A percentile compares a stretch with the other conserved stretches of the same genome.
phyloP scores from a whole-genome alignment of 495 filamentous ascomycete genomes.

The Pyronema omphalodes region DNA sequence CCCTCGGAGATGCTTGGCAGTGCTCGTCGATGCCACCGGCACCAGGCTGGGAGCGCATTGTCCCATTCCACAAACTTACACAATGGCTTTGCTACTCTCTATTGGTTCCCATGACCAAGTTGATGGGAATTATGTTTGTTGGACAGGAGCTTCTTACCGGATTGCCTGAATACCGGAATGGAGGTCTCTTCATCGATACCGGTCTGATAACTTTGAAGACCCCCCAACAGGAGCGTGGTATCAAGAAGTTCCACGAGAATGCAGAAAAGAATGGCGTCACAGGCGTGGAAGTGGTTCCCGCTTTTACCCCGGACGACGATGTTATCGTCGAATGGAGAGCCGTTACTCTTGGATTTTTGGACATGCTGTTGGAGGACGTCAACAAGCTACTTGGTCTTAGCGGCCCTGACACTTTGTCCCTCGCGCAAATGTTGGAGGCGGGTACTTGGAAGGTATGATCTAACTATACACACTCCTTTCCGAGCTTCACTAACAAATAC shows the following conservation, averaged over 20 bases:
- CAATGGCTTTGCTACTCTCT: conserved; percentile 83
- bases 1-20: conserved; percentile 88
- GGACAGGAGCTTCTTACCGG: conserved; percentile 65
- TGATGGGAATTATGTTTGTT: conserved; percentile 58
- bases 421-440: conserved; percentile 71
- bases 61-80: conserved; percentile 84
- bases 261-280: conserved; percentile 55
- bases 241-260: conserved; percentile 54
- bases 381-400: conserved; percentile 40
- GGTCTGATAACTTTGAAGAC: conserved; percentile 62
- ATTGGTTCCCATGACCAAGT: conserved; percentile 66
- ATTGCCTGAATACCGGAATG: conserved; percentile 75
- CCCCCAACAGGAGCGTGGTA: conserved; percentile 42
- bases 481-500: conserved; percentile 18
- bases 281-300: conserved; percentile 50
- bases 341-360: conserved; percentile 67
- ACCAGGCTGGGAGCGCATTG: conserved; percentile 68
- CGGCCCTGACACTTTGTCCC: conserved; percentile 38
- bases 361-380: conserved; percentile 51
- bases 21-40: conserved; percentile 70
- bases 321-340: conserved; percentile 80
- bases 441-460: conserved; percentile 77
- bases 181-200: conserved; percentile 65
- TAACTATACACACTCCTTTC: not conserved
- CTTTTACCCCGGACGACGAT: conserved; percentile 62